phyloP scores from a whole-genome alignment of 345 rosid genomes.

The Populus davidiana region DNA sequence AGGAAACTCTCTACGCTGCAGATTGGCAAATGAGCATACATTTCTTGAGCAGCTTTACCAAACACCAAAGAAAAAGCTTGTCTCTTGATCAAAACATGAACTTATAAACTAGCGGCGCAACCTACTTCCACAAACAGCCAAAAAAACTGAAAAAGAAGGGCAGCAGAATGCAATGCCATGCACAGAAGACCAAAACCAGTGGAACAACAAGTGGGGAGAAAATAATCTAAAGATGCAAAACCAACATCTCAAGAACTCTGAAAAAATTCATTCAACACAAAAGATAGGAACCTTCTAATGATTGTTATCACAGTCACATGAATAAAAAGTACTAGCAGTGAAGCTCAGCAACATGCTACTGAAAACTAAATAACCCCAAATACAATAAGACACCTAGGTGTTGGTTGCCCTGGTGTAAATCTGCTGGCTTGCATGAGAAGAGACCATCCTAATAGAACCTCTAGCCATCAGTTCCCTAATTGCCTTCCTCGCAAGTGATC shows the following conservation, averaged over 20 bases:
- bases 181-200: neutral
- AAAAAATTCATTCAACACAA: neutral
- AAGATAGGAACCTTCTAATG: neutral
- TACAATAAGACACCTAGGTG: conserved; percentile 28
- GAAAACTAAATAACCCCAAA: neutral
- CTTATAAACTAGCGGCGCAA: neutral
- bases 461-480: conserved; percentile 79
- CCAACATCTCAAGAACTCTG: neutral
- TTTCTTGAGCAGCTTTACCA: neutral
- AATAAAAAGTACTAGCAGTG: neutral
- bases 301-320: neutral
- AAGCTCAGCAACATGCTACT: neutral
- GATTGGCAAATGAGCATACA: neutral
- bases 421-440: conserved; percentile 79
- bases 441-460: conserved; percentile 69
- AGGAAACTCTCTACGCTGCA: neutral
- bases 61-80: neutral
- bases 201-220: neutral
- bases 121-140: neutral
- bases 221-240: neutral
- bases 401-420: conserved; percentile 78
- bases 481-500: conserved; percentile 70
- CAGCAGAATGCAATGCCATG: neutral
- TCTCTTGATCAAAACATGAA: neutral
- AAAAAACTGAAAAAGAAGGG: neutral